phyloP scores from a whole-genome alignment of 1,139 yeast species.

The Suhomyces terraborum region DNA sequence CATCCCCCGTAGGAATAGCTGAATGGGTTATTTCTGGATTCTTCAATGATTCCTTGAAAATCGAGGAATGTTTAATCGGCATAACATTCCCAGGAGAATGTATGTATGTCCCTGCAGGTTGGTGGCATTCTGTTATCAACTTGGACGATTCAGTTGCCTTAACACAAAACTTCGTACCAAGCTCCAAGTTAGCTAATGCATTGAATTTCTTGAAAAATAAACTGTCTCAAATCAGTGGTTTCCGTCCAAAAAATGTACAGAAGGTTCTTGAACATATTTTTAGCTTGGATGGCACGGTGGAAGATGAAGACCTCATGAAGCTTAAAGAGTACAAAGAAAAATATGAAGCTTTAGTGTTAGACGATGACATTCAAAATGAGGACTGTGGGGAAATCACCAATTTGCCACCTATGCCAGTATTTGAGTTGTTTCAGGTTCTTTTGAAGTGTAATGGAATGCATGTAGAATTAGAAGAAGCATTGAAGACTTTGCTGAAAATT shows the following conservation, averaged over 20 bases:
- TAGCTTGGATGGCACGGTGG: conserved; percentile 34
- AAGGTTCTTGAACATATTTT: conserved; percentile 35
- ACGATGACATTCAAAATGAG: conserved; percentile 32
- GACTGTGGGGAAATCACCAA: conserved; percentile 46
- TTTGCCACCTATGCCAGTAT: conserved; percentile 56
- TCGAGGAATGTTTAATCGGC: conserved; percentile 62
- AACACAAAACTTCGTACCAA: conserved; percentile 86
- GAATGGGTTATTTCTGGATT: conserved; percentile 89
- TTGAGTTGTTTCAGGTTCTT: conserved; percentile 55
- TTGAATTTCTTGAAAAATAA: conserved; percentile 68
- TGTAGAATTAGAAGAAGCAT: conserved; percentile 34
- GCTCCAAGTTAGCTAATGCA: conserved; percentile 56
- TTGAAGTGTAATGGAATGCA: conserved; percentile 36
- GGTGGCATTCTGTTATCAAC: conserved; percentile 95
- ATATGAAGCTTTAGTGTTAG: conserved; percentile 23
- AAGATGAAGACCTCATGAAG: conserved; percentile 16
- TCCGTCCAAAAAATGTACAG: conserved; percentile 56
- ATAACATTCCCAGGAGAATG: conserved; percentile 82
- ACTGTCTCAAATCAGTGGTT: conserved; percentile 76
- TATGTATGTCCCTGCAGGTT: conserved; percentile 86
- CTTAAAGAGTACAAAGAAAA: conserved; percentile 23
- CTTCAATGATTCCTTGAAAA: conserved; percentile 57
- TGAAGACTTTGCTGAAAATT: conserved; percentile 31
- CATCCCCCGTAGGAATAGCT: conserved; percentile 85
- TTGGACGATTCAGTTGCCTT: conserved; percentile 76